Evolutionary conservation across 371 early-diverging fungal genomes (phyloP).

Genomic region (Umbelopsis sp.): DNA sequence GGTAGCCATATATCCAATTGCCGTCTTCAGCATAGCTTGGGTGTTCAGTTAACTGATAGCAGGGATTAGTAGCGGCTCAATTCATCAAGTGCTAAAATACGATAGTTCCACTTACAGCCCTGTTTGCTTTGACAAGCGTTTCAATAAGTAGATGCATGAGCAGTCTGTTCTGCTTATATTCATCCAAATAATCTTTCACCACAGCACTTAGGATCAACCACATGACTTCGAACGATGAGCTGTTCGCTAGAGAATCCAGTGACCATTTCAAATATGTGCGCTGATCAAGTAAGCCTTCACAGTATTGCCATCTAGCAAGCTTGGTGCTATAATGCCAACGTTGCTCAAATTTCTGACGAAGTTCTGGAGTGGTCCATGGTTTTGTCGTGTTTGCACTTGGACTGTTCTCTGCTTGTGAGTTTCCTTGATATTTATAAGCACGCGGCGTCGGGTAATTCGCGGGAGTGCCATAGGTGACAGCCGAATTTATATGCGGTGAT

Average conservation of each 20-base stretch:
- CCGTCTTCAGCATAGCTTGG: slow-evolving; percentile 30
- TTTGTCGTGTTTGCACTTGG: slow-evolving; percentile 36
- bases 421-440: slow-evolving; percentile 17
- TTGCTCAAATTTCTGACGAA: slow-evolving; percentile 57
- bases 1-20: slow-evolving; percentile 41
- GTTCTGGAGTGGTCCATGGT: slow-evolving; percentile 57
- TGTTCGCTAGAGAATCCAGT: slow-evolving; percentile 55
- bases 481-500: slow-evolving; percentile 25
- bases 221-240: slow-evolving; percentile 61
- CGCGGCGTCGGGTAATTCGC: slow-evolving; percentile 14
- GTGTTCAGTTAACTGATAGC: slow-evolving; percentile 33
- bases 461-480: slow-evolving; percentile 15
- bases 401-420: slow-evolving; percentile 13
- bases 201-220: slow-evolving; percentile 66
- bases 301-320: slow-evolving; percentile 73
- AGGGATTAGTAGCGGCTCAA: background rate
- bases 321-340: slow-evolving; percentile 67
- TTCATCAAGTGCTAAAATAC: slow-evolving; percentile 20
- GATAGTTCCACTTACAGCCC: slow-evolving; percentile 44
- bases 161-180: slow-evolving; percentile 69
- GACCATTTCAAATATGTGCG: slow-evolving; percentile 66
- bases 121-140: slow-evolving; percentile 55
- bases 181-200: slow-evolving; percentile 67
- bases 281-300: slow-evolving; percentile 75
- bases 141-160: slow-evolving; percentile 71